A percentile compares a stretch with the other conserved stretches of the same genome.
Conservation (phyloP, 2,329 filamentous ascomycete species). For the Cladosporium sp. region DNA sequence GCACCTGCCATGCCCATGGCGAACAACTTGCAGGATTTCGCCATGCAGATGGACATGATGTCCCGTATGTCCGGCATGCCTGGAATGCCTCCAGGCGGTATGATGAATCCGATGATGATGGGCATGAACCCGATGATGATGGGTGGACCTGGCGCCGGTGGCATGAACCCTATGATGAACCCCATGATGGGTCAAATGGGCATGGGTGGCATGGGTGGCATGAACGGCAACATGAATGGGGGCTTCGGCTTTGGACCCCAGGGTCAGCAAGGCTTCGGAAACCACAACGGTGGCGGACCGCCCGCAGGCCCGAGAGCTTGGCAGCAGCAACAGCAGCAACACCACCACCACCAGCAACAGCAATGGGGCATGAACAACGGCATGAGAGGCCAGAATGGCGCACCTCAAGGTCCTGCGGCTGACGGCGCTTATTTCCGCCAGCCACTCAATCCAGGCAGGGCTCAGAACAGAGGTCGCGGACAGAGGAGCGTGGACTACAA, state of each 20-base stretch:
- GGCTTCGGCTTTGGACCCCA: slow-evolving; percentile 11
- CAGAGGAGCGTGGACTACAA: slow-evolving; percentile 88
- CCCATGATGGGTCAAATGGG: slow-evolving; percentile 35
- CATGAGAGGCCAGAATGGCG: slow-evolving; percentile 7
- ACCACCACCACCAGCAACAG: slow-evolving; percentile 4
- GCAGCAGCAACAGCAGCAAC: slow-evolving; percentile 17
- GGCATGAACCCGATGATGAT: slow-evolving; percentile 38
- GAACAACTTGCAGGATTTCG: slow-evolving; percentile 43
- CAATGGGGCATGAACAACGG: slow-evolving; percentile 24
- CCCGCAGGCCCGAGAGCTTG: slow-evolving; percentile 18
- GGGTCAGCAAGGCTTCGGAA: slow-evolving; percentile 11
- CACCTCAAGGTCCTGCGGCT: slow-evolving; percentile 11
- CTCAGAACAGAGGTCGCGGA: slow-evolving; percentile 59
- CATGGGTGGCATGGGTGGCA: slow-evolving; percentile 25
- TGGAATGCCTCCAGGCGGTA: slow-evolving; percentile 33
- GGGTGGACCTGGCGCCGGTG: slow-evolving; percentile 31
- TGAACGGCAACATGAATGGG: slow-evolving; percentile 25
- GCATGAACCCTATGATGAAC: slow-evolving; percentile 38
- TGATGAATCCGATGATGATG: slow-evolving; percentile 44
- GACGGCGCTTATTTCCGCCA: slow-evolving; percentile 94
- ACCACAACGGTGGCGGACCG: slow-evolving; percentile 7
- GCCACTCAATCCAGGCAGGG: slow-evolving; percentile 88
- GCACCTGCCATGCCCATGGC: slow-evolving; percentile 21
- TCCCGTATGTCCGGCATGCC: slow-evolving; percentile 32
- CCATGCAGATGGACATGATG: slow-evolving; percentile 48